These are phyloP conservation scores for Tricholoma bakamatsutake DNA, from an alignment of 768 basidiomycete species.

Conservation along the genomic window DNA sequence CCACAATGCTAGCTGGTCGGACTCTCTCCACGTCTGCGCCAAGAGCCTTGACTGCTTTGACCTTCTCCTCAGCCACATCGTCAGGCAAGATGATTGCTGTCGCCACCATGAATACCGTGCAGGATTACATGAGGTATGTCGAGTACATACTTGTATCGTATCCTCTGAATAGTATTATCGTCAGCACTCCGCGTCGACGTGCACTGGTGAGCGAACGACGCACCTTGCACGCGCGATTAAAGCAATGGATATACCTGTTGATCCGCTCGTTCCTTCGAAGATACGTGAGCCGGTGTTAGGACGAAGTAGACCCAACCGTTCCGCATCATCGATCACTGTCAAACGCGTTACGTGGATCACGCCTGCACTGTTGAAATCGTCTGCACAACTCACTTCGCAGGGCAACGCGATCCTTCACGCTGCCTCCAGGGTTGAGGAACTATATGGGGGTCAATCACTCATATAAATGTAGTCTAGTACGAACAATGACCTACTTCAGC, in stretches of 20 bases:
- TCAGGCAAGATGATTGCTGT: conserved; percentile 87
- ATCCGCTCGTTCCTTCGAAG: conserved; percentile 96
- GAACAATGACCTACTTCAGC: conserved; percentile 59
- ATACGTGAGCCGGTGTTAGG: conserved; percentile 89
- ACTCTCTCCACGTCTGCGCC: conserved; percentile 90
- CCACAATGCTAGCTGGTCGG: conserved; percentile 92
- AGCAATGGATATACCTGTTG: conserved; percentile 94
- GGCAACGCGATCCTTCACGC: conserved; percentile 97
- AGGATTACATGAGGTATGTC: neutral
- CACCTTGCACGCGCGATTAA: conserved; percentile 87
- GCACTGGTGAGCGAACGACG: conserved; percentile 11
- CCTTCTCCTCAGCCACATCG: conserved; percentile 88
- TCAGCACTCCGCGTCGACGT: neutral
- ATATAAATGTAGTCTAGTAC: neutral
- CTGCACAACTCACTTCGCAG: conserved; percentile 57
- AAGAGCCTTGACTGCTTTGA: conserved; percentile 72
- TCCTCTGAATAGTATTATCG: conserved; percentile 45
- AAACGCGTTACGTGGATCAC: neutral
- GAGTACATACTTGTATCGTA: conserved; percentile 71
- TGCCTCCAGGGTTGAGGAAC: conserved; percentile 97
- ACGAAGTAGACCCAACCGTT: conserved; percentile 70
- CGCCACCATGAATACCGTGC: neutral
- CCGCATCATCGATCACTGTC: conserved; percentile 92
- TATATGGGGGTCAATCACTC: conserved; percentile 23
- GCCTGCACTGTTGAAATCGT: no score